Base-by-base conservation (phyloP, 1,284 basidiomycete genomes). In the Sanghuangporus baumii region DNA sequence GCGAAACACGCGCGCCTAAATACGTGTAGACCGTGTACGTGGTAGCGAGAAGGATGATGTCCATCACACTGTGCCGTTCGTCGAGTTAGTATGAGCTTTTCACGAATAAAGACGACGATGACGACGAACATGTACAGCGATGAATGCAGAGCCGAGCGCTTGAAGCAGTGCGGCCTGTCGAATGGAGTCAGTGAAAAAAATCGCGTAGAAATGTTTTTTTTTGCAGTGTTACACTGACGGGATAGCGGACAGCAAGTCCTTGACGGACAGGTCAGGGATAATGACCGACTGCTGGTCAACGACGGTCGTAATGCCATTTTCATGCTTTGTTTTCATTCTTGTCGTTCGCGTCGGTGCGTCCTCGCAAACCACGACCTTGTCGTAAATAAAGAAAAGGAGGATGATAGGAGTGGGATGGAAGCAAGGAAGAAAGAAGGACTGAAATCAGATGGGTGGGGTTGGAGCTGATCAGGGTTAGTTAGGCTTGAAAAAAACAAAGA, bases 141-240 rank as follows among this genome's bases (percentile, higher is more conserved):
- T 26, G 95, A 96, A 72, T 82, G 82, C 72, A 96, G 69, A 1
- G 94, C 89, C 0, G 93, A 96, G 67, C 97, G 91, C 79, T 97
- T 83, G 78, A 89, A 94, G 80, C 96, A 98, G 77, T 96, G 94
- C 5, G 90, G 74, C 11, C 94, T 94, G 68, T 26, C 65, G 48
- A 64, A 61, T n/a, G 58, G 20, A 26, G 14, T 51, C 6, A 51
- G 56, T 56, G 59, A 62, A 11, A 12, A 20, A 47, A 47, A 54
- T 23, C 23, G 23, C 23, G 23, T 23, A 20, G 60, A 31, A 48
- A 46, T 36, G 23, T 46, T 26, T 37, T 3, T 14, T 16, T 38
- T 18, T 60, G 23, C 38, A 46, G 41, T 61, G 54, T 55, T 65
- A 36, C 16, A 82, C 86, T 68, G 72, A 94, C 93, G 94, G 96